These are phyloP conservation scores for Zymoseptoria tritici DNA, from an alignment of 2,329 filamentous ascomycete genomes.

Conservation along the genomic window DNA sequence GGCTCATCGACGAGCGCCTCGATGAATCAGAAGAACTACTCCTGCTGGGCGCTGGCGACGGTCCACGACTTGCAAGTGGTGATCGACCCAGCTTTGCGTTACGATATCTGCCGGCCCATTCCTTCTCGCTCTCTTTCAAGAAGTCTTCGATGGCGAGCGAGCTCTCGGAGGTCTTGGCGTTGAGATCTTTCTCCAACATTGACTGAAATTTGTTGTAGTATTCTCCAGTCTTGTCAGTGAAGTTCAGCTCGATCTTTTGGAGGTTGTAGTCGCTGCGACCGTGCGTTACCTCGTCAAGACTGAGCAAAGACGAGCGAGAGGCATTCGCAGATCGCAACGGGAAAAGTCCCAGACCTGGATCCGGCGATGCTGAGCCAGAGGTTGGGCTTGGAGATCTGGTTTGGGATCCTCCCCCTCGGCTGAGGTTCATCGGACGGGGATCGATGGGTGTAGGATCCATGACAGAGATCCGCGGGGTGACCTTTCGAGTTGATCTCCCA, in stretches of 20 bases:
- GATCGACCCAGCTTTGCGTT: slow-evolving; percentile 48
- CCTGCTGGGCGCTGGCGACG: slow-evolving; percentile 1
- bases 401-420: background rate
- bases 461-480: background rate
- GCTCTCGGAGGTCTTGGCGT: slow-evolving; percentile 47
- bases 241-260: slow-evolving; percentile 35
- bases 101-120: slow-evolving; percentile 53
- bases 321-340: background rate
- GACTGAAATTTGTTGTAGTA: slow-evolving; percentile 51
- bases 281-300: slow-evolving; percentile 52
- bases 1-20: slow-evolving; percentile 33
- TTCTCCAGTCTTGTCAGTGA: slow-evolving; percentile 54
- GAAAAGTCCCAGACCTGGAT: no score
- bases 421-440: background rate
- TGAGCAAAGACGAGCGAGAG: slow-evolving; percentile 11
- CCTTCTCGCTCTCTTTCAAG: slow-evolving; percentile 54
- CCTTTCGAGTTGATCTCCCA: background rate
- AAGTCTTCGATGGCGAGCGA: slow-evolving; percentile 54
- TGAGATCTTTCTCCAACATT: slow-evolving; percentile 44
- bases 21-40: slow-evolving; percentile 21
- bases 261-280: slow-evolving; percentile 40
- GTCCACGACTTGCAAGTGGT: slow-evolving; percentile 27
- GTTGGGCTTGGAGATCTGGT: background rate
- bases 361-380: background rate
- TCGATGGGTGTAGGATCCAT: background rate